phyloP scores from a whole-genome alignment of 768 basidiomycete species.

The Mycena olivaceomarginata region DNA sequence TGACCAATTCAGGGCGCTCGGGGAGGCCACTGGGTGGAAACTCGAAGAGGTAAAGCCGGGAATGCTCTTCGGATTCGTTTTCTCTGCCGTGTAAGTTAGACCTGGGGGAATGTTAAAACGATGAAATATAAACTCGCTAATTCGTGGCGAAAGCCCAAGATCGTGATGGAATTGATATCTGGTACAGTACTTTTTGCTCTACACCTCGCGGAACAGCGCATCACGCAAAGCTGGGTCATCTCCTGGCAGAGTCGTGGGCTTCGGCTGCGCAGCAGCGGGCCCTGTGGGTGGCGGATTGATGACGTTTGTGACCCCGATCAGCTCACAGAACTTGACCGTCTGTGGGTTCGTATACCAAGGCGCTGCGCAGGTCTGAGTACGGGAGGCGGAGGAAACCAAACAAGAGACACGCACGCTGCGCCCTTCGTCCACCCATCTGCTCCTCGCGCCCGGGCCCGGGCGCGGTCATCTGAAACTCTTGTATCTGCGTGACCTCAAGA shows the following conservation, averaged over 20 bases:
- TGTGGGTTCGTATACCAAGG: constrained; percentile 92
- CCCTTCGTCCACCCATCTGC: constrained; percentile 50
- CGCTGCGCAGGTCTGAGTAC: constrained; percentile 64
- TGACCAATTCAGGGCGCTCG: constrained; percentile 47
- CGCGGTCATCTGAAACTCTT: constrained; percentile 83
- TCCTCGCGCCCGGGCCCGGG: constrained; percentile 69
- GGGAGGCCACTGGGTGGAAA: constrained; percentile 53
- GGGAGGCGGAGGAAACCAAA: constrained; percentile 23
- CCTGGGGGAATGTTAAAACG: neutral
- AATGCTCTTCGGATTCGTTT: constrained; percentile 42
- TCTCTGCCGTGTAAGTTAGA: constrained; percentile 32
- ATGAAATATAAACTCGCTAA: neutral
- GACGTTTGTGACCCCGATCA: constrained; percentile 88
- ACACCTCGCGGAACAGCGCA: constrained; percentile 19
- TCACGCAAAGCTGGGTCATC: constrained; percentile 11
- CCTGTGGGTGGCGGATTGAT: constrained; percentile 48
- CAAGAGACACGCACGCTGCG: constrained; percentile 55
- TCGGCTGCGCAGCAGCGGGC: neutral
- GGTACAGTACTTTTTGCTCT: constrained; percentile 3
- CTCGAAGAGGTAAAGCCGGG: constrained; percentile 47
- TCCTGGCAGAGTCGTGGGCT: neutral
- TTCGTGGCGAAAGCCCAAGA: neutral
- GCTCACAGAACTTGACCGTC: constrained; percentile 88
- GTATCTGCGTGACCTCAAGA: constrained; percentile 70
- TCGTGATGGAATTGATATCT: constrained; percentile 8